Percentiles rank a stretch among this genome's conserved stretches.
phyloP scores from a whole-genome alignment of 768 basidiomycete genomes.

The Serendipita sp. region DNA sequence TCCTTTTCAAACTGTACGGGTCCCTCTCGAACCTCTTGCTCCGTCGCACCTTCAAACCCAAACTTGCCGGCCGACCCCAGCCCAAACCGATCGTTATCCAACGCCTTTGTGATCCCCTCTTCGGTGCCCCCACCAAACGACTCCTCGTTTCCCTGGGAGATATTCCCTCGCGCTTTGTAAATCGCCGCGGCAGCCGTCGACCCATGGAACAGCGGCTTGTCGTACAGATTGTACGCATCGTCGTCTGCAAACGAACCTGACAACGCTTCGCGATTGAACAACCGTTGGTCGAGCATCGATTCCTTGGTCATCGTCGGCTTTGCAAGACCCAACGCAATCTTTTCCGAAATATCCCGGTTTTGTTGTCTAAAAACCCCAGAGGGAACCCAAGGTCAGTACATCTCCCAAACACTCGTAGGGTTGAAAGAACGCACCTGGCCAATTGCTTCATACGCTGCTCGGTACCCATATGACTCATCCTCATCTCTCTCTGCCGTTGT shows the following conservation, averaged over 20 bases:
- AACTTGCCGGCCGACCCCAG: constrained; percentile 59
- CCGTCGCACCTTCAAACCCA: constrained; percentile 83
- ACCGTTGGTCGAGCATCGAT: constrained; percentile 88
- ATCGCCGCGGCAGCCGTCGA: constrained; percentile 98
- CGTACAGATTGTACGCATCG: constrained; percentile 89
- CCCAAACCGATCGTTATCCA: constrained; percentile 88
- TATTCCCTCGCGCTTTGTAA: constrained; percentile 87
- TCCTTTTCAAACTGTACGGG: constrained; percentile 99
- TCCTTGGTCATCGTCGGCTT: constrained; percentile 95
- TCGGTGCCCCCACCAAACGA: constrained; percentile 90
- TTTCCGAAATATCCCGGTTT: constrained; percentile 98
- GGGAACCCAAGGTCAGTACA: not conserved
- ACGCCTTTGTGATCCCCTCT: constrained; percentile 79
- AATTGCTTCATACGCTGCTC: constrained; percentile 94
- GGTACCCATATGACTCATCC: constrained; percentile 97
- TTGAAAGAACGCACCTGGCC: constrained; percentile 50
- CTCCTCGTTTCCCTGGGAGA: constrained; percentile 73
- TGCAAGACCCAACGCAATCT: constrained; percentile 92
- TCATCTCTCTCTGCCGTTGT: constrained; percentile 92
- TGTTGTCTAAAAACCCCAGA: constrained; percentile 45
- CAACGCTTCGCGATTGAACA: constrained; percentile 94
- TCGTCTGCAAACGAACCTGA: constrained; percentile 73
- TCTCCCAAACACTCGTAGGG: not conserved
- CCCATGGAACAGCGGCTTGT: constrained; percentile 89
- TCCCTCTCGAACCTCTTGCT: constrained; percentile 74